Evolutionary conservation across 139 green algal species (phyloP).

Genomic region (Auxenochlorella pyrenoidosa): DNA sequence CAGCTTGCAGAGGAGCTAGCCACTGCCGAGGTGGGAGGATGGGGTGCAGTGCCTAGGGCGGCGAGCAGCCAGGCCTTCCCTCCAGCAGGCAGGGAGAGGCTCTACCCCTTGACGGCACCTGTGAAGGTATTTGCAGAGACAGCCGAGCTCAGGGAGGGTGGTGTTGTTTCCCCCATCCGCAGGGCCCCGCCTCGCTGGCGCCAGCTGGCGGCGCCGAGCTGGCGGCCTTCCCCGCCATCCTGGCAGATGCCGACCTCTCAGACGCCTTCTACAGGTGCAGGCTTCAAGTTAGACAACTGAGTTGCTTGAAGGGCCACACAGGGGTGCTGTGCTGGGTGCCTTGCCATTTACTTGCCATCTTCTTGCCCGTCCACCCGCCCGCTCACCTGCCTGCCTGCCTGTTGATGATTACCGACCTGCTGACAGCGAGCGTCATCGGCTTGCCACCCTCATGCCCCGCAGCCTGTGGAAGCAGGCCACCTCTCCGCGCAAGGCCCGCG

Average conservation of each 20-base stretch:
- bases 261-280: slow-evolving; percentile 14
- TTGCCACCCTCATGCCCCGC: background rate
- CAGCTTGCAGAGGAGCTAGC: slow-evolving; percentile 5
- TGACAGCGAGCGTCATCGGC: no score
- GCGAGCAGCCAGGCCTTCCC: no score
- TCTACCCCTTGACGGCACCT: no score
- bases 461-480: slow-evolving; percentile 21
- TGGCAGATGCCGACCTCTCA: slow-evolving; percentile 25
- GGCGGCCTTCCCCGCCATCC: background rate
- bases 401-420: background rate
- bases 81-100: no score
- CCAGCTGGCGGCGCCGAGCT: slow-evolving; percentile 1
- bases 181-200: slow-evolving; percentile 4
- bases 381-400: background rate
- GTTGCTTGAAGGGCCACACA: no score
- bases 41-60: background rate
- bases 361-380: no score
- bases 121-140: no score
- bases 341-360: no score
- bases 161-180: no score
- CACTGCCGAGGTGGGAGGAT: background rate
- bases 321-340: no score
- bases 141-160: no score
- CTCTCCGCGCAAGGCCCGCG: background rate
- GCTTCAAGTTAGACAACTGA: no score